Conservation (phyloP, 306 rosid species). For the Gynostemma pentaphyllum region DNA sequence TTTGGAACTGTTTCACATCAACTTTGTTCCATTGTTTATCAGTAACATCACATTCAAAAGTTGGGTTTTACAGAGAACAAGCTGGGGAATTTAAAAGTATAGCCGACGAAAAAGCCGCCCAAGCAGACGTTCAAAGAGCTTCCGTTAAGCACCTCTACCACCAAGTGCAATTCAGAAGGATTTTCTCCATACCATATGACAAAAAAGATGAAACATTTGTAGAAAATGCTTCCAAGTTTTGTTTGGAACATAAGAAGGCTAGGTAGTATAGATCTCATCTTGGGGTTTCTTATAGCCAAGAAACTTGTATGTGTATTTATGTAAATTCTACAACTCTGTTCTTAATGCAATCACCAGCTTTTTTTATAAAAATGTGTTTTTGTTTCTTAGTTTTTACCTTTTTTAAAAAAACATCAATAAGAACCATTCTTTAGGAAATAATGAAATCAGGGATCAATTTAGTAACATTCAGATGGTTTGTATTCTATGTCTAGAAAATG, state of each 20-base stretch:
- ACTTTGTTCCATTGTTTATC: neutral
- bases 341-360: neutral
- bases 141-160: no score
- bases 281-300: neutral
- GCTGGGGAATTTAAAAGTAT: neutral
- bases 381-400: no score
- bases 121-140: no score
- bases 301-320: conserved; percentile 5
- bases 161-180: neutral
- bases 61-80: neutral
- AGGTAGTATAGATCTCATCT: neutral
- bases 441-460: neutral
- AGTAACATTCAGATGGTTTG: no score
- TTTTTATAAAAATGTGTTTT: neutral
- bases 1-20: neutral
- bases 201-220: neutral
- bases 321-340: neutral
- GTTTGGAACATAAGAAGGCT: neutral
- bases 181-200: neutral
- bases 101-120: neutral
- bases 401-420: neutral
- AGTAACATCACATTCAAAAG: neutral
- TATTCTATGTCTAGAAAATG: no score
- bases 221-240: neutral
- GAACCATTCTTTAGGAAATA: neutral